A percentile compares a stretch with the other conserved stretches of the same genome.
Conservation (phyloP, 306 rosid genomes). For the Cucurbita pepo region DNA sequence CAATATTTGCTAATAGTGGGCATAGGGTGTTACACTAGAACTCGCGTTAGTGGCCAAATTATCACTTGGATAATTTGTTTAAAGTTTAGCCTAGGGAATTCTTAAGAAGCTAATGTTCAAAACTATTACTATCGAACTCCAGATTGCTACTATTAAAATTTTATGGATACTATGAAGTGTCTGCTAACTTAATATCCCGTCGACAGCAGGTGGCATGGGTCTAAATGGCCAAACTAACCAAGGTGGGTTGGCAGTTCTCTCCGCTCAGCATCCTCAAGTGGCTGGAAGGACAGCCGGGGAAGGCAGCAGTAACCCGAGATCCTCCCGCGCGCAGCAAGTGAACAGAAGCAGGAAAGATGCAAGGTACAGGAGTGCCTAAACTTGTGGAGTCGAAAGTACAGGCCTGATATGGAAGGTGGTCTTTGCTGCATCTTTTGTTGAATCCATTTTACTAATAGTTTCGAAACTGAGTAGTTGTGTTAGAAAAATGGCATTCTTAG, state of each 20-base stretch:
- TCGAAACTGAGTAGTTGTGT: too few species aligned
- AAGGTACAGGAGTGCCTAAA: conserved; percentile 1
- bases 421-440: not conserved
- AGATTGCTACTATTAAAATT: not conserved
- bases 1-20: too few species aligned
- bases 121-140: not conserved
- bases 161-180: not conserved
- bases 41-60: too few species aligned
- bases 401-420: not conserved
- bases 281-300: not conserved
- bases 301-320: not conserved
- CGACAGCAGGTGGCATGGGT: not conserved
- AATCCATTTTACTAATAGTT: not conserved
- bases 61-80: too few species aligned
- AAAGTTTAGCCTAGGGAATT: too few species aligned
- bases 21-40: too few species aligned
- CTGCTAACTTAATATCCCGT: not conserved
- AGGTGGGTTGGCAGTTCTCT: not conserved
- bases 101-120: not conserved
- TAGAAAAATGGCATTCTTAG: too few species aligned
- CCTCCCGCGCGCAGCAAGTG: not conserved
- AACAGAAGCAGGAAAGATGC: not conserved
- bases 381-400: not conserved
- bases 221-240: not conserved
- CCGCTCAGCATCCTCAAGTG: not conserved